Evolutionary conservation across 2,329 filamentous ascomycete species (phyloP).

Genomic region (Cercospora citrullina): DNA sequence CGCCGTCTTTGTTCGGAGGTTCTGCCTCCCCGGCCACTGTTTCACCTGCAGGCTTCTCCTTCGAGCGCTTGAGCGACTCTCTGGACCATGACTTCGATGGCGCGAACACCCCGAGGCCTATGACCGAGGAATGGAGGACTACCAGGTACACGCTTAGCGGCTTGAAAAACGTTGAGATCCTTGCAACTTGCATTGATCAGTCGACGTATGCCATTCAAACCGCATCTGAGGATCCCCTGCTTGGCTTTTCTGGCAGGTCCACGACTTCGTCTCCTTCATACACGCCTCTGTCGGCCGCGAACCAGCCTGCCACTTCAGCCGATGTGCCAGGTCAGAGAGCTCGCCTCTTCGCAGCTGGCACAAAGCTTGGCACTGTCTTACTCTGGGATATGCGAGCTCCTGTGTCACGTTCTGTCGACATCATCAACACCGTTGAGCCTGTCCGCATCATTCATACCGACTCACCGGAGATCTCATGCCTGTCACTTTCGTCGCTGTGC

Average conservation of each 20-base stretch:
- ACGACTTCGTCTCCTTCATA: constrained; percentile 55
- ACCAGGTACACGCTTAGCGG: constrained; percentile 64
- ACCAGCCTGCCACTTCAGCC: constrained; percentile 45
- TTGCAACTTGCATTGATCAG: constrained; percentile 68
- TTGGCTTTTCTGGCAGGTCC: constrained; percentile 58
- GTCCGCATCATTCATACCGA: constrained; percentile 85
- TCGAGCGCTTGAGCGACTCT: constrained; percentile 30
- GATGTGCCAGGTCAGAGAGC: constrained; percentile 84
- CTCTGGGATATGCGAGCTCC: constrained; percentile 81
- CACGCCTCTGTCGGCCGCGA: constrained; percentile 53
- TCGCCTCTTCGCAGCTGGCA: constrained; percentile 79
- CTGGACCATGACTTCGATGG: constrained; percentile 30
- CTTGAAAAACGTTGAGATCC: constrained; percentile 62
- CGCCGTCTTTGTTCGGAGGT: constrained; percentile 55
- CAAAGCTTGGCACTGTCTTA: constrained; percentile 71
- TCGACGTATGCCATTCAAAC: constrained; percentile 73
- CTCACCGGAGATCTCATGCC: constrained; percentile 79
- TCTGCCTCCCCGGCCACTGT: constrained; percentile 39
- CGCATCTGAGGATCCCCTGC: constrained; percentile 73
- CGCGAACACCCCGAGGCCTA: constrained; percentile 33
- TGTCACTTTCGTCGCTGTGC: constrained; percentile 82
- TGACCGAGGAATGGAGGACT: constrained; percentile 65
- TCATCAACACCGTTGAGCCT: constrained; percentile 64
- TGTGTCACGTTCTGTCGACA: constrained; percentile 54
- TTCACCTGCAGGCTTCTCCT: constrained; percentile 35